Conservation (phyloP, 371 early-diverging fungal species). For the Paraphysoderma sedebokerense region DNA sequence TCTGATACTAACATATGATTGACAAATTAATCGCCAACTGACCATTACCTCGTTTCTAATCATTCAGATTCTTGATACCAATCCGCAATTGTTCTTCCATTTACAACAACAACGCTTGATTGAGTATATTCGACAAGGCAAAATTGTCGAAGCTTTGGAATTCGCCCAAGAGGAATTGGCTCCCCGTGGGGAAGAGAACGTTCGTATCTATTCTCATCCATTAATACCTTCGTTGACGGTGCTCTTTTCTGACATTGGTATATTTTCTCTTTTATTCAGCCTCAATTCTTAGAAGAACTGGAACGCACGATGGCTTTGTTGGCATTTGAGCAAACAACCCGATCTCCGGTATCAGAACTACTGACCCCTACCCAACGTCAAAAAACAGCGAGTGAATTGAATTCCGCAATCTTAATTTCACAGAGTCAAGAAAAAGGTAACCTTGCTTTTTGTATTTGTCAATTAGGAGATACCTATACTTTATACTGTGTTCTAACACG, state of each 20-base stretch:
- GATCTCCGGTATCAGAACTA: slow-evolving; percentile 62
- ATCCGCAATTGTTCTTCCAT: slow-evolving; percentile 85
- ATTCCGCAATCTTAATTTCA: slow-evolving; percentile 73
- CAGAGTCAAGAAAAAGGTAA: slow-evolving; percentile 63
- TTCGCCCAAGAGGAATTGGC: slow-evolving; percentile 96
- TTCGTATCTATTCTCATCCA: slow-evolving; percentile 8
- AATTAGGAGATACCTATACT: too few relatives aligned
- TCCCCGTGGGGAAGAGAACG: slow-evolving; percentile 84
- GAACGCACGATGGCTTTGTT: slow-evolving; percentile 90
- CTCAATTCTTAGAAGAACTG: slow-evolving; percentile 79
- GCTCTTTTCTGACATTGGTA: neutral
- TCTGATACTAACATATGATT: neutral
- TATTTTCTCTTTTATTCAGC: slow-evolving; percentile 20
- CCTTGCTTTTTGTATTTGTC: neutral
- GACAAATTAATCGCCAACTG: neutral
- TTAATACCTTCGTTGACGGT: neutral
- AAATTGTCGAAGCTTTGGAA: slow-evolving; percentile 63
- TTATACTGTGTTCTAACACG: too few relatives aligned
- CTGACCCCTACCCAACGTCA: slow-evolving; percentile 74
- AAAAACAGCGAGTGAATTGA: slow-evolving; percentile 82
- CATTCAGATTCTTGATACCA: slow-evolving; percentile 74
- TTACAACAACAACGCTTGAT: slow-evolving; percentile 90
- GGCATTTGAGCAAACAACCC: slow-evolving; percentile 54
- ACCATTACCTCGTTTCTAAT: neutral
- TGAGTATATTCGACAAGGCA: slow-evolving; percentile 71